Evolutionary conservation across 202 grass and related monocot genomes (phyloP).

Genomic region (Musa balbisiana): DNA sequence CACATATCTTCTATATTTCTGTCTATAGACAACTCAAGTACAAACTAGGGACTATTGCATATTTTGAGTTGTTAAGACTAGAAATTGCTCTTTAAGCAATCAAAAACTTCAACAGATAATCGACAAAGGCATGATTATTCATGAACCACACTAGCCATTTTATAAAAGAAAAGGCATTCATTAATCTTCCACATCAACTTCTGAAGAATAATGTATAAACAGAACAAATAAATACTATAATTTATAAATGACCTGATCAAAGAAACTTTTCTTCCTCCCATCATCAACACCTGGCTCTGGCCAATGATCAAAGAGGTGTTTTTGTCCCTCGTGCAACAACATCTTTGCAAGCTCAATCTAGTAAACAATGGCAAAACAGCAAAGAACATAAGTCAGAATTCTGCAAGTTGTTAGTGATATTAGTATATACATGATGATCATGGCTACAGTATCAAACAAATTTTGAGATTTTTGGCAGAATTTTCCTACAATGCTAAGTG

Average conservation of each 20-base stretch:
- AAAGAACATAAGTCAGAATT: neutral
- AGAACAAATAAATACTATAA: neutral
- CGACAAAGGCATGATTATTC: neutral
- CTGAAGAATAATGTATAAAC: neutral
- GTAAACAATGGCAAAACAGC: conserved; percentile 3
- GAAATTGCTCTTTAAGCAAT: neutral
- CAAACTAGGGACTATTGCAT: neutral
- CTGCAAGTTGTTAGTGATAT: neutral
- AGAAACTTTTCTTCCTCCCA: conserved; percentile 61
- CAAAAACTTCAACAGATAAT: neutral
- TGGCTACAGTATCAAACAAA: neutral
- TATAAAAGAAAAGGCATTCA: neutral
- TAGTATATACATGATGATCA: neutral
- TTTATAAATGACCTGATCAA: conserved; percentile 47
- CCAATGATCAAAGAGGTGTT: conserved; percentile 79
- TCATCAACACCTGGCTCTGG: conserved; percentile 48
- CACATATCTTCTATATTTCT: neutral
- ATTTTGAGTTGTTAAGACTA: neutral
- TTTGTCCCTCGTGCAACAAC: conserved; percentile 57
- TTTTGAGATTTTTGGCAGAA: neutral
- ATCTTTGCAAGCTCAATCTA: conserved; percentile 67
- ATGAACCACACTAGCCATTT: neutral
- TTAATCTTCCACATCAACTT: neutral
- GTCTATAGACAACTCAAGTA: no score
- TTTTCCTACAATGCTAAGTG: neutral